Evolutionary conservation across 2,329 filamentous ascomycete genomes (phyloP), one percentile per base, ranked within the genome.

Genomic region (Cladosporium phlei): DNA sequence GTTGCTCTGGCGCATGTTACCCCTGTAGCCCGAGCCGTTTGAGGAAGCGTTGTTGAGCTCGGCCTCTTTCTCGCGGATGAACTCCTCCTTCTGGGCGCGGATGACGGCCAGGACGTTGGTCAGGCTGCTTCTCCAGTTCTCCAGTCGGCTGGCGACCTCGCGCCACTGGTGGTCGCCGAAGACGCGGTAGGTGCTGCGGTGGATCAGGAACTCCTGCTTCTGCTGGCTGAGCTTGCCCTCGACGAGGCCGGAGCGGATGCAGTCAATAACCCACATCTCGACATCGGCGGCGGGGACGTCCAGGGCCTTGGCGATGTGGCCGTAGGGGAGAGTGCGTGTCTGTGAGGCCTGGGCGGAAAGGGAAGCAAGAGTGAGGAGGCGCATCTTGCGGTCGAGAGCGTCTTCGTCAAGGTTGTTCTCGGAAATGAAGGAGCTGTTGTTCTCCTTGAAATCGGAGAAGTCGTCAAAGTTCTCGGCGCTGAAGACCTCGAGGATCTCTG

Each of bases 91-190:
- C 74, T 95, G 88, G 65, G 80, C 75, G 62, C 83, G 80, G 56
- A 97, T 79, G 35, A 93, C 87, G 47, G 76, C 74, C 57, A 94
- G 74, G 14, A 98, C 89, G 56, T 80, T 82, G 63, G 81, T 78
- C 60, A 97, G 74, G 59, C 87, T 91, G 59, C 80, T 77, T 68
- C 86, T 83, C 91, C 91, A 97, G 67, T 89, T 86, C 71, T 95
- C 90, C 61, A 98, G 75, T 52, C 91, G 80, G 54, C 86, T 88
- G 51, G 88, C 86, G 45, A 98, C 85, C 75, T 98, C 91, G 59
- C 86, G 82, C 89, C 94, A 98, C 75, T 98, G 93, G 78, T 94
- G 94, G 75, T 95, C 88, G 59, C 88, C 88, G 63, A 98, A 98
- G 46, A 96, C 90, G 52, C 93, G 85, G 78, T 97, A 96, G 51